Percentiles rank a stretch among this genome's conserved stretches.
Conservation (phyloP, 2,329 filamentous ascomycete genomes). For the Huntiella decipiens region DNA sequence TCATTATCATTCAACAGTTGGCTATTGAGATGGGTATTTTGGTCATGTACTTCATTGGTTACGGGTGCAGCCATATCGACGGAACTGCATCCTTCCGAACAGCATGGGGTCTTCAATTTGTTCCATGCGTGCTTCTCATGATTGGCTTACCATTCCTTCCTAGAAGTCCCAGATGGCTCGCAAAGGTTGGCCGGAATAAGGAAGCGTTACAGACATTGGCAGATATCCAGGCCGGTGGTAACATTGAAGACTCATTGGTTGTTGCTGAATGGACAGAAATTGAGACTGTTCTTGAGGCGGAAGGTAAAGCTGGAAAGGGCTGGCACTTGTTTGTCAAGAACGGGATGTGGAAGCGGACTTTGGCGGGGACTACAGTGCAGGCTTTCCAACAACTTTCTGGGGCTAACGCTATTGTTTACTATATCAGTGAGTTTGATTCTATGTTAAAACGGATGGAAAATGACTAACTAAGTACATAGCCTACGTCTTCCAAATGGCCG, state of each 20-base stretch:
- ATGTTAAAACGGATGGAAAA: no score
- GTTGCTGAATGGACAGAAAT: constrained; percentile 39
- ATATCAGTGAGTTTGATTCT: constrained; percentile 21
- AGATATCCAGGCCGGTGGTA: constrained; percentile 35
- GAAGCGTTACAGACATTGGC: constrained; percentile 34
- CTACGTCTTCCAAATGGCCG: constrained; percentile 23
- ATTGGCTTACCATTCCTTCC: constrained; percentile 40
- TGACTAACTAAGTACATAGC: constrained; percentile 9
- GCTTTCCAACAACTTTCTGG: constrained; percentile 38
- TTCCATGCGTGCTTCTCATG: constrained; percentile 39
- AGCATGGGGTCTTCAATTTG: constrained; percentile 45
- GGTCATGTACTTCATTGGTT: constrained; percentile 51
- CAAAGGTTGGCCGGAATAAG: constrained; percentile 40
- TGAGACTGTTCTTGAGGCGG: constrained; percentile 12
- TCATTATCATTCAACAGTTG: constrained; percentile 56
- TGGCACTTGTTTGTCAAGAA: constrained; percentile 27
- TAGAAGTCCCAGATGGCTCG: constrained; percentile 44
- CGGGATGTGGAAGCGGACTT: constrained; percentile 29
- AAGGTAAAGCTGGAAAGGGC: constrained; percentile 20
- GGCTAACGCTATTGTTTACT: constrained; percentile 40
- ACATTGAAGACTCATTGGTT: constrained; percentile 33
- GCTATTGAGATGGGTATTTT: constrained; percentile 50
- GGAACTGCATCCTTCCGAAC: constrained; percentile 40
- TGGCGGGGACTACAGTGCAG: constrained; percentile 32
- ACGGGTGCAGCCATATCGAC: constrained; percentile 42